Conservation (phyloP, 139 green algal genomes). For the Ettlia oleoabundans region DNA sequence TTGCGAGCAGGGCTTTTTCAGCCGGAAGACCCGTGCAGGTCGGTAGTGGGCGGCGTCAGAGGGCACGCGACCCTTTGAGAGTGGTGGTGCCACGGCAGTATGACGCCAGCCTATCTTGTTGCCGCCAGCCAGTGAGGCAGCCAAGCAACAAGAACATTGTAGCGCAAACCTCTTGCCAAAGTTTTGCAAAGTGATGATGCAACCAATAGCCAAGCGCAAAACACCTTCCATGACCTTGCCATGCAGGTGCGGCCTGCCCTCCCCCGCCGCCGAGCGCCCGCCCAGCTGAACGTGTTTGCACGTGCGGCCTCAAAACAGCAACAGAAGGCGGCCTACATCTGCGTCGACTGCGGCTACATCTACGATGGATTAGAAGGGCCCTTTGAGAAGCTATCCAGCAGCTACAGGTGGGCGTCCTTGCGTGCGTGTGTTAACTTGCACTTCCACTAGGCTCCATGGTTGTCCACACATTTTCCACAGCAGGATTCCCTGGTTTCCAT, state of each 20-base stretch:
- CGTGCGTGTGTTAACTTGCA: no score
- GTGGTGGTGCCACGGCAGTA: not conserved
- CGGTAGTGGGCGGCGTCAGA: not conserved
- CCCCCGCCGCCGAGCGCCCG: not conserved
- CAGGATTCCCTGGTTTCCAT: no score
- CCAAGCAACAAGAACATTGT: no score
- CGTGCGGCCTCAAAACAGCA: slow-evolving; percentile 4
- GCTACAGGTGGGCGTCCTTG: slow-evolving; percentile 33
- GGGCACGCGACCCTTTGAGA: no score
- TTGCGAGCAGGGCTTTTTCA: not conserved
- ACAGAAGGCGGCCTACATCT: slow-evolving; percentile 43
- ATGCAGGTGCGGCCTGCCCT: slow-evolving; percentile 17
- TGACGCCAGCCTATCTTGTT: not conserved
- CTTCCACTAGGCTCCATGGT: no score
- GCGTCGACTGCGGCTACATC: slow-evolving; percentile 46
- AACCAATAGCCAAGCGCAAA: not conserved
- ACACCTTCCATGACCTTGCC: not conserved
- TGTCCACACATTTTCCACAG: no score
- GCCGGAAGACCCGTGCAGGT: not conserved
- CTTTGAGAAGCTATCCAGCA: slow-evolving; percentile 38
- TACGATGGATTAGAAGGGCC: slow-evolving; percentile 26
- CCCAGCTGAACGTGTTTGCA: not conserved
- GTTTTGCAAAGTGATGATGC: no score
- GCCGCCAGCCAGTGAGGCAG: not conserved
- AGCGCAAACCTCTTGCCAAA: no score